A percentile compares a stretch with the other conserved stretches of the same genome.
Evolutionary conservation across 129 eudicot species (phyloP).

Genomic region (Pittosporum tobira): DNA sequence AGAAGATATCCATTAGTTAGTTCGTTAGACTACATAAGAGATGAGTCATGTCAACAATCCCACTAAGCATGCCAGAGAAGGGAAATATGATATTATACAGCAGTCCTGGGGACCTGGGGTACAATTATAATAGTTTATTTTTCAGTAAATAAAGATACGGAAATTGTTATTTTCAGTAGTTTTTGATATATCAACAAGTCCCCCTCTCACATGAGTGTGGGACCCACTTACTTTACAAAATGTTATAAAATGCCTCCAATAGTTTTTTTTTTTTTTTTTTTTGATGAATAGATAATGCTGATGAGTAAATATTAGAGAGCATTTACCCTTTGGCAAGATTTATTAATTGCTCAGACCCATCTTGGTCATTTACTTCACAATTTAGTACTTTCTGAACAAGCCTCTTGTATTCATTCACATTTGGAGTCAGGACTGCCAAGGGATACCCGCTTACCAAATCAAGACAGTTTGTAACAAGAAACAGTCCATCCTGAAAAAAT

Average conservation of each 20-base stretch:
- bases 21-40: background rate
- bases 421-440: constrained; percentile 85
- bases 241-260: too few species aligned
- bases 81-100: background rate
- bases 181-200: too few species aligned
- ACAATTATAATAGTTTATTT: too few species aligned
- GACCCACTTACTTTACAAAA: too few species aligned
- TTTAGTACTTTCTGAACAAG: constrained; percentile 87
- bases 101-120: background rate
- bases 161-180: too few species aligned
- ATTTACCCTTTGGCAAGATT: constrained; percentile 72
- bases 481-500: constrained; percentile 76
- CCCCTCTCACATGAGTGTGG: too few species aligned
- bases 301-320: background rate
- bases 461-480: constrained; percentile 75
- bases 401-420: constrained; percentile 88
- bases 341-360: constrained; percentile 58
- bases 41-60: background rate
- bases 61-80: constrained; percentile 3
- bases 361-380: constrained; percentile 83
- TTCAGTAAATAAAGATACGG: too few species aligned
- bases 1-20: constrained; percentile 11
- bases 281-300: background rate
- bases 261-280: too few species aligned
- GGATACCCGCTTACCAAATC: constrained; percentile 77